A percentile compares a stretch with the other conserved stretches of the same genome.
phyloP scores from a whole-genome alignment of 2,329 filamentous ascomycete species.

The Pleoardoris graminearum region DNA sequence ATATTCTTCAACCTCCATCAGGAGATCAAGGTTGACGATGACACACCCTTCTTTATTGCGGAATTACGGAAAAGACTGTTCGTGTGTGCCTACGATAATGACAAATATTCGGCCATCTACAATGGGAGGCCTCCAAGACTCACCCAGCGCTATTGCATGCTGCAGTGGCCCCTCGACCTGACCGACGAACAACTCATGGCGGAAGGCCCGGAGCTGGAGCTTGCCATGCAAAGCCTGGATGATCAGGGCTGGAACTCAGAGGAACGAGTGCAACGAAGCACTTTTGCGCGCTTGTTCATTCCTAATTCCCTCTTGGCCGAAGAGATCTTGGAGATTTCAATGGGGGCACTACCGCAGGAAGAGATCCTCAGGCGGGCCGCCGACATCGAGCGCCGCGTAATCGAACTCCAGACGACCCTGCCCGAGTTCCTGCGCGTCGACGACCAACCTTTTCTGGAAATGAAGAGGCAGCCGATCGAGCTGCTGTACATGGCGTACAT shows the following conservation, averaged over 20 bases:
- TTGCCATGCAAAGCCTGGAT: slow-evolving; percentile 50
- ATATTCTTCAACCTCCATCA: slow-evolving; percentile 45
- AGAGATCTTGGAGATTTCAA: slow-evolving; percentile 62
- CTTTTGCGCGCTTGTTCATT: slow-evolving; percentile 52
- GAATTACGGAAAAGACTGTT: slow-evolving; percentile 42
- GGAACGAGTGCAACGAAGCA: slow-evolving; percentile 50
- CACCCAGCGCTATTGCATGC: slow-evolving; percentile 57
- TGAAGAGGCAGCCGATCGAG: slow-evolving; percentile 42
- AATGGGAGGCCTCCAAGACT: slow-evolving; percentile 60
- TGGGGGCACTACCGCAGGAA: slow-evolving; percentile 44
- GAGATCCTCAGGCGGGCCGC: slow-evolving; percentile 46
- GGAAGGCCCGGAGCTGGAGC: slow-evolving; percentile 48
- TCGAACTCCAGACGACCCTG: slow-evolving; percentile 27
- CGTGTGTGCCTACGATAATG: slow-evolving; percentile 41
- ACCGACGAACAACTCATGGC: slow-evolving; percentile 54
- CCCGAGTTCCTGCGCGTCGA: slow-evolving; percentile 35
- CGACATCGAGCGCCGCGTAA: slow-evolving; percentile 29
- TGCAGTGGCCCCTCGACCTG: slow-evolving; percentile 60
- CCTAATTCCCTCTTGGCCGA: slow-evolving; percentile 58
- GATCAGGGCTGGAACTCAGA: slow-evolving; percentile 57
- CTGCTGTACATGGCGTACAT: slow-evolving; percentile 47
- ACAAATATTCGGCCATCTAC: slow-evolving; percentile 58
- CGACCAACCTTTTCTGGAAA: slow-evolving; percentile 18
- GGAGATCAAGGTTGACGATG: slow-evolving; percentile 36
- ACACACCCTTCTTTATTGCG: slow-evolving; percentile 41